Percentiles rank a stretch among this genome's conserved stretches.
Evolutionary conservation across 2,329 filamentous ascomycete genomes (phyloP).

Genomic region (Trichoderma sp.): DNA sequence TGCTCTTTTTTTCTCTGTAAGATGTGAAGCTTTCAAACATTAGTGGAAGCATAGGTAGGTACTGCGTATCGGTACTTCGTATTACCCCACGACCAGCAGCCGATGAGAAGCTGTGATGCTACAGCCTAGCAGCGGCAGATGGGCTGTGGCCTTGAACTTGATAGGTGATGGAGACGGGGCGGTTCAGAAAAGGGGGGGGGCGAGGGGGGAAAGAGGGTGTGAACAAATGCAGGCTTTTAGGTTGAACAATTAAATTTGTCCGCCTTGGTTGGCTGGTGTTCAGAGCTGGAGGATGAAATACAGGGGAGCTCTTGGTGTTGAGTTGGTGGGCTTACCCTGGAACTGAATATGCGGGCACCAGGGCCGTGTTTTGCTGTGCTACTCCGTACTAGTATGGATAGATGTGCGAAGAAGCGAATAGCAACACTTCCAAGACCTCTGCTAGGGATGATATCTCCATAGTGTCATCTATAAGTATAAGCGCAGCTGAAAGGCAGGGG

Average conservation of each 20-base stretch:
- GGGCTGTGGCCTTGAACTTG: neutral
- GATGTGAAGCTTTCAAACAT: neutral
- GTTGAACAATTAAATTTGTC: neutral
- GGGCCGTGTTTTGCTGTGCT: neutral
- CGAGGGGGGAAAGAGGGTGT: neutral
- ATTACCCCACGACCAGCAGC: neutral
- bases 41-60: neutral
- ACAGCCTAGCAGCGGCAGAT: neutral
- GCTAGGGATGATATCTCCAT: neutral
- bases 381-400: neutral
- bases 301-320: neutral
- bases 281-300: neutral
- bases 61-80: neutral
- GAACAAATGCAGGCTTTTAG: constrained; percentile 1
- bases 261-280: neutral
- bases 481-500: neutral
- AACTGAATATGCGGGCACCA: neutral
- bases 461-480: neutral
- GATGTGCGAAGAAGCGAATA: neutral
- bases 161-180: neutral
- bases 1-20: neutral
- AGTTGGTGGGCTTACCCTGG: constrained; percentile 5
- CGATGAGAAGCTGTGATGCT: neutral
- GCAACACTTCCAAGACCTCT: neutral
- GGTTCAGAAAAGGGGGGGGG: neutral